Evolutionary conservation across 1,284 basidiomycete genomes (phyloP), one percentile per base, ranked within the genome.

Genomic region (Trichosporon inkin): DNA sequence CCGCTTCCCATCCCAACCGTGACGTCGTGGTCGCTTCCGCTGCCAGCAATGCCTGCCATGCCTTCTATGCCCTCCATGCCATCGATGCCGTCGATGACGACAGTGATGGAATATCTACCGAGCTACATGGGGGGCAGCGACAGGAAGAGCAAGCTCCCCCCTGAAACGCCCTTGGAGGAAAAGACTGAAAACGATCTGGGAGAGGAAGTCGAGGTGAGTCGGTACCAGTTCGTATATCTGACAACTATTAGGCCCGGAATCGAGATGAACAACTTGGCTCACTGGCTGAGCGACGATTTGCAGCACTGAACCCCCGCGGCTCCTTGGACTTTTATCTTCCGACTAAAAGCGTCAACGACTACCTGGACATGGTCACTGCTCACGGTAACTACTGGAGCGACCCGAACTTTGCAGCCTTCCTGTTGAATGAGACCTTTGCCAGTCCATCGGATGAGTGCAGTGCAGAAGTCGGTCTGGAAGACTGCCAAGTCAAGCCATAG

Each of bases 1-100:
- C 81, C 81, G 4, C 68, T 80, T 0, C 73, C 78, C 5, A 81
- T 82, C 22, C 80, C 80, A 6, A 77, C 72, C 17, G 78, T 82
- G 28, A 79, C 75, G 1, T 76, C 37, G n/a, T 53, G 53, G n/a
- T 37, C 53, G 24, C 61, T 64, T 52, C 79, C 6, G 71, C 77
- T 7, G 69, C 80, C 57, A 72, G 79, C 60, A 62, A 74, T 6
- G 68, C 71, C 24, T 69, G 80, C 49, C 60, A 71, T 22, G 71
- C 77, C 28, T 54, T 73, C 2, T 71, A 77, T 13, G 72, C 80
- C 56, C 72, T 79, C 56, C 62, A 74, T 3, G 71, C 71, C 17
- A 71, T 79, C 32, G 64, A 73, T 17, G 71, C 76, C 20, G 54
- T 62, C 16, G 59, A 51, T 71, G 36, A 68, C 65, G 32, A 62